Conservation (phyloP, 2,329 filamentous ascomycete genomes). For the Monosporascus cannonballus region DNA sequence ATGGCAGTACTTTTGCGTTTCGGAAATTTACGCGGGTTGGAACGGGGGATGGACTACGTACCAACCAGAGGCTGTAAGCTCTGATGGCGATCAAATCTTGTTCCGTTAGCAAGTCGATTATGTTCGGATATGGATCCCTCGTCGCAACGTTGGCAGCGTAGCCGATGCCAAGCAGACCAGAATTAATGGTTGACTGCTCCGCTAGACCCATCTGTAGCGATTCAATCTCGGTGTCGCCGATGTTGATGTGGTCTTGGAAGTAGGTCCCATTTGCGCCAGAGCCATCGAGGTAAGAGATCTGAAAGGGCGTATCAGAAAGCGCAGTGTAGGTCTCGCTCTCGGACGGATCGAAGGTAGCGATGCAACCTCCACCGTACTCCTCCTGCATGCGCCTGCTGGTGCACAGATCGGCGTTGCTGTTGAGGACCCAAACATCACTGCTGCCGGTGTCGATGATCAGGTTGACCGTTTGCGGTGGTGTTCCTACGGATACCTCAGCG, state of each 20-base stretch:
- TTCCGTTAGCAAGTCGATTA: constrained; percentile 58
- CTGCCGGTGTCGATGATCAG: constrained; percentile 58
- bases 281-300: constrained; percentile 56
- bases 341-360: constrained; percentile 36
- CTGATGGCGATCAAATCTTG: constrained; percentile 56
- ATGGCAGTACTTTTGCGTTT: not conserved
- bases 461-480: constrained; percentile 47
- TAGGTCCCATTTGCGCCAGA: constrained; percentile 50
- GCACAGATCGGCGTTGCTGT: constrained; percentile 33
- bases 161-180: constrained; percentile 54
- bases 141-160: constrained; percentile 46
- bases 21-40: not conserved
- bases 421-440: constrained; percentile 55
- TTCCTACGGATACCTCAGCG: constrained; percentile 51
- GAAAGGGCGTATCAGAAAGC: constrained; percentile 39
- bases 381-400: constrained; percentile 27
- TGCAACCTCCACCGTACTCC: constrained; percentile 28
- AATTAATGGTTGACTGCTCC: constrained; percentile 38
- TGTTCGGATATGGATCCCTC: constrained; percentile 41
- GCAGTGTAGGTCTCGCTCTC: constrained; percentile 43
- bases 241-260: constrained; percentile 48
- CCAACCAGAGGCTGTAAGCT: constrained; percentile 64
- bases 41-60: constrained; percentile 19
- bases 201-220: constrained; percentile 52
- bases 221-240: constrained; percentile 43